These are phyloP conservation scores for Exobasidium cylindrosporum DNA, from an alignment of 1,284 basidiomycete species.

Conservation along the genomic window DNA sequence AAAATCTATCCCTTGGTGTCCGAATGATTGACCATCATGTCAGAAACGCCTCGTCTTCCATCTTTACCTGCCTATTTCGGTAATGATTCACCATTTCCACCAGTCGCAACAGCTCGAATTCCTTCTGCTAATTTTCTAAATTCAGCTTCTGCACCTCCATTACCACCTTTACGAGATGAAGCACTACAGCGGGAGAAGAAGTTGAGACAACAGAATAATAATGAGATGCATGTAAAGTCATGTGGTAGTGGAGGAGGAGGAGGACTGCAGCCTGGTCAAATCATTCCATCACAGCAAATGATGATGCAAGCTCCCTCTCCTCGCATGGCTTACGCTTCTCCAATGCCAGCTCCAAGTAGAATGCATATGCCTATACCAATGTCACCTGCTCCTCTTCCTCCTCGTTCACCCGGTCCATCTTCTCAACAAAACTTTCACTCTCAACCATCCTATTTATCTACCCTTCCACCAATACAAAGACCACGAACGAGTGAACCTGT, in stretches of 20 bases:
- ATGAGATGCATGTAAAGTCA: slow-evolving; percentile 14
- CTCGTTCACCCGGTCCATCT: neutral
- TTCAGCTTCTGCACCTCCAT: slow-evolving; percentile 22
- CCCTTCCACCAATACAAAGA: neutral
- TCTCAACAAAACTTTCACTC: neutral
- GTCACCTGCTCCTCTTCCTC: neutral
- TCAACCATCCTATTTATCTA: no score
- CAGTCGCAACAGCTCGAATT: slow-evolving; percentile 29
- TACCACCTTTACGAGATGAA: slow-evolving; percentile 33
- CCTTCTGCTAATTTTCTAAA: slow-evolving; percentile 1
- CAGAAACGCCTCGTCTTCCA: slow-evolving; percentile 25
- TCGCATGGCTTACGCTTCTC: neutral
- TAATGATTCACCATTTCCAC: slow-evolving; percentile 43
- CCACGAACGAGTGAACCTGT: neutral
- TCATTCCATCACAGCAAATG: slow-evolving; percentile 24
- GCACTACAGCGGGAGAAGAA: slow-evolving; percentile 31
- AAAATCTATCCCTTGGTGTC: no score
- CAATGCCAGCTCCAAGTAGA: neutral
- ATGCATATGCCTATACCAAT: neutral
- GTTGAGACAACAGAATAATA: slow-evolving; percentile 19
- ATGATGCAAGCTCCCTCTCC: neutral
- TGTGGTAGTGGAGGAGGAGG: no score
- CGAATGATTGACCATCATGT: neutral
- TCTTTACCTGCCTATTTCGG: slow-evolving; percentile 43
- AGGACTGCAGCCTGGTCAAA: slow-evolving; percentile 22